phyloP scores from a whole-genome alignment of 371 early-diverging fungal species.

The Lichtheimia ramosa region DNA sequence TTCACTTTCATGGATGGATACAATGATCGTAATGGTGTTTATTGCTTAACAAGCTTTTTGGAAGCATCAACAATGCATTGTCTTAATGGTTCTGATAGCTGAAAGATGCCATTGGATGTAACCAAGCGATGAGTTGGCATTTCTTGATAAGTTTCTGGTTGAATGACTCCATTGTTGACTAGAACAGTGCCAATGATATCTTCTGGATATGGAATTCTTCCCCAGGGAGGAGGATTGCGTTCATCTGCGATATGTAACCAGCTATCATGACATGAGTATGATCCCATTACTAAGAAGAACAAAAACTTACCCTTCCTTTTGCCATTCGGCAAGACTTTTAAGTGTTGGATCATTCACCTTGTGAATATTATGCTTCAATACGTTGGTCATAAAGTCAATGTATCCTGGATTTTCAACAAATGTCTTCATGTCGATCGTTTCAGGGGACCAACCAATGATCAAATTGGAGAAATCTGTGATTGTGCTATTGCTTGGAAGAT shows the following conservation, averaged over 20 bases:
- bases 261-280: constrained; percentile 14
- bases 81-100: constrained; percentile 52
- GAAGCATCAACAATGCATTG: constrained; percentile 27
- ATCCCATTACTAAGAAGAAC: too few species aligned
- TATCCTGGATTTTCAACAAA: constrained; percentile 48
- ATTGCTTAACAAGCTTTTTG: constrained; percentile 15
- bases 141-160: constrained; percentile 61
- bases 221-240: constrained; percentile 68
- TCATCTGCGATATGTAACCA: constrained; percentile 62
- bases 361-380: constrained; percentile 38
- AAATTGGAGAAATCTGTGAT: constrained; percentile 21
- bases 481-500: constrained; percentile 8
- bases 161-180: constrained; percentile 52
- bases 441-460: constrained; percentile 44
- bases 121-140: constrained; percentile 84
- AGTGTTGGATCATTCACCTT: constrained; percentile 37
- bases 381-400: constrained; percentile 38
- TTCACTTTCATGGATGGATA: too few species aligned
- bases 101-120: constrained; percentile 70
- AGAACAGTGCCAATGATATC: constrained; percentile 81
- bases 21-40: not conserved
- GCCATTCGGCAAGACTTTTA: constrained; percentile 54
- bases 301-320: constrained; percentile 49
- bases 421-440: constrained; percentile 27
- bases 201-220: constrained; percentile 75